These are phyloP conservation scores for Globisporangium yorkense DNA, from an alignment of 352 stramenopile genomes.

Conservation along the genomic window DNA sequence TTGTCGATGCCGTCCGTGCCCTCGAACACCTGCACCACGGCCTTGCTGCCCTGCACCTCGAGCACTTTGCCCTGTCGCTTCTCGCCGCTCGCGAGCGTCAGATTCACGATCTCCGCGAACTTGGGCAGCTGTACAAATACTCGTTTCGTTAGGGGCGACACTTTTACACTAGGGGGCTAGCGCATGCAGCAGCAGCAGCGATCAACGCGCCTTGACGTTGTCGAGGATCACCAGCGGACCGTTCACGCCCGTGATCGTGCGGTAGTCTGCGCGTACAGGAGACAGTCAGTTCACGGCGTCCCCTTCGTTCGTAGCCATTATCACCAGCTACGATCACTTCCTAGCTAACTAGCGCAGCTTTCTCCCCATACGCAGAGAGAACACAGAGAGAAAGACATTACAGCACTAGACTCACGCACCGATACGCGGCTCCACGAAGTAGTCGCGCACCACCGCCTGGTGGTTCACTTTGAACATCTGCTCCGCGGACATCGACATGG, in stretches of 20 bases:
- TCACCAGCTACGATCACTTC: too few species aligned
- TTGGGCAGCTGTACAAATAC: slow-evolving; percentile 78
- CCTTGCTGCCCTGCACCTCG: slow-evolving; percentile 96
- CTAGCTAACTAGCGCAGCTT: background rate
- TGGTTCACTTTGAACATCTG: slow-evolving; percentile 71
- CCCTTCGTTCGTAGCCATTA: background rate
- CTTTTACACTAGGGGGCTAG: too few species aligned
- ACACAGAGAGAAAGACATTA: too few species aligned
- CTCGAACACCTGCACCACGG: slow-evolving; percentile 97
- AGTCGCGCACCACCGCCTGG: slow-evolving; percentile 78
- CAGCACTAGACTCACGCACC: slow-evolving; percentile 25
- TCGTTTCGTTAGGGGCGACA: background rate
- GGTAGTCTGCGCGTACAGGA: slow-evolving; percentile 70
- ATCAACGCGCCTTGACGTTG: slow-evolving; percentile 94
- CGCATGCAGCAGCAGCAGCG: background rate
- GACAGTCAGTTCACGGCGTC: slow-evolving; percentile 9
- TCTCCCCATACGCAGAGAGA: background rate
- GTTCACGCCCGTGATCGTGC: slow-evolving; percentile 98
- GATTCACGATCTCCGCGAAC: slow-evolving; percentile 99
- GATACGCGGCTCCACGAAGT: slow-evolving; percentile 82
- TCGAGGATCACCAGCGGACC: slow-evolving; percentile 98
- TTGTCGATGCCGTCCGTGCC: slow-evolving; percentile 99
- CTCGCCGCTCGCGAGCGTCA: slow-evolving; percentile 95
- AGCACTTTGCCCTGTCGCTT: slow-evolving; percentile 92
- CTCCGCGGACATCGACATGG: slow-evolving; percentile 53